Evolutionary conservation across 768 basidiomycete genomes (phyloP).

Genomic region (Nidularia pulvinata): DNA sequence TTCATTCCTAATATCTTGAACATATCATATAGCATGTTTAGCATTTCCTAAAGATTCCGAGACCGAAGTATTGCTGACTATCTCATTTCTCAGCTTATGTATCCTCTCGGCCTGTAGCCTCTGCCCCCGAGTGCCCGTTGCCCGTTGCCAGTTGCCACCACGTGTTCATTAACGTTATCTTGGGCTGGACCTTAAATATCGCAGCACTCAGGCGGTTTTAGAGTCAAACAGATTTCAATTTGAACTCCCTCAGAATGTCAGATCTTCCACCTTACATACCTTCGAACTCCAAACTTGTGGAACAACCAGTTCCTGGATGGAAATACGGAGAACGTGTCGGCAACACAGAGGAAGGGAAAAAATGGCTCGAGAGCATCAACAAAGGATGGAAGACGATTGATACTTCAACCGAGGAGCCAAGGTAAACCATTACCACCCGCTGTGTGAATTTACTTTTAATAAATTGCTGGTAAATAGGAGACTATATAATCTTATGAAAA

Average conservation of each 20-base stretch:
- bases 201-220: no score
- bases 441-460: background rate
- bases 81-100: no score
- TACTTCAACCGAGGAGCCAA: conserved; percentile 26
- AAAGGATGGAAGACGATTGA: conserved; percentile 36
- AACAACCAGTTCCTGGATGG: conserved; percentile 37
- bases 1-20: no score
- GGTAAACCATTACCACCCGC: conserved; percentile 13
- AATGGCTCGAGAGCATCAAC: conserved; percentile 44
- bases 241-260: background rate
- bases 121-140: no score
- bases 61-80: no score
- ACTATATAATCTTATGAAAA: conserved; percentile 46
- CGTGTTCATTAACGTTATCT: no score
- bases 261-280: conserved; percentile 14
- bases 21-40: no score
- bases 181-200: no score
- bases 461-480: conserved; percentile 12
- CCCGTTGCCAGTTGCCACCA: no score
- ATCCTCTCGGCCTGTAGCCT: no score
- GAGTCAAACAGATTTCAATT: no score
- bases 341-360: conserved; percentile 28
- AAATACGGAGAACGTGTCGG: conserved; percentile 29
- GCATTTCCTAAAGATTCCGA: no score
- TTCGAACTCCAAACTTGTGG: conserved; percentile 21